A percentile compares a stretch with the other conserved stretches of the same genome.
phyloP scores from a whole-genome alignment of 225 moss, liverwort and hornwort genomes.

The Bryum argenteum region DNA sequence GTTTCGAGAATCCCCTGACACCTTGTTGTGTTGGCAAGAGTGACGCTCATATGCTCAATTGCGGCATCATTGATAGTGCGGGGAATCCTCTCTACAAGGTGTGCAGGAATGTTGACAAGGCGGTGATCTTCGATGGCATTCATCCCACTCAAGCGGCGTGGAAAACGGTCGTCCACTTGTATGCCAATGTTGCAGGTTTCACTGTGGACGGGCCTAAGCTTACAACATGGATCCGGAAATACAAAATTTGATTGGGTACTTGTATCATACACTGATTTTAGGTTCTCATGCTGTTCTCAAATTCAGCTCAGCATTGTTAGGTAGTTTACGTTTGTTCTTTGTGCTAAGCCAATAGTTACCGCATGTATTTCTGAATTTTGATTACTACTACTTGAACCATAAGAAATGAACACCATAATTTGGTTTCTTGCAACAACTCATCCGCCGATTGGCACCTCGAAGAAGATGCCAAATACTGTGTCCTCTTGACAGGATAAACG shows the following conservation, averaged over 20 bases:
- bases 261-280: too few species aligned
- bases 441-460: too few species aligned
- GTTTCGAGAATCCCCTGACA: slow-evolving; percentile 39
- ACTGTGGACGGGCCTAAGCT: slow-evolving; percentile 27
- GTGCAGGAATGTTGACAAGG: slow-evolving; percentile 29
- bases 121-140: slow-evolving; percentile 50
- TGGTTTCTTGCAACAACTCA: too few species aligned
- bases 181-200: slow-evolving; percentile 30
- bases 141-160: slow-evolving; percentile 52
- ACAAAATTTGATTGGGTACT: not conserved
- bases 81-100: slow-evolving; percentile 38
- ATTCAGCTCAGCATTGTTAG: too few species aligned
- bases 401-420: too few species aligned
- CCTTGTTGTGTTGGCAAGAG: slow-evolving; percentile 45
- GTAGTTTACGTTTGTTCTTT: too few species aligned
- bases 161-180: slow-evolving; percentile 34
- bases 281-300: too few species aligned
- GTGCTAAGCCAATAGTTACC: too few species aligned
- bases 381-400: too few species aligned
- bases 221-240: slow-evolving; percentile 22
- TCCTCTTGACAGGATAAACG: too few species aligned
- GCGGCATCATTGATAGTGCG: slow-evolving; percentile 16
- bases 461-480: too few species aligned
- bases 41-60: slow-evolving; percentile 19
- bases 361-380: too few species aligned